Conservation (phyloP, 768 basidiomycete genomes). For the Suillus discolor region DNA sequence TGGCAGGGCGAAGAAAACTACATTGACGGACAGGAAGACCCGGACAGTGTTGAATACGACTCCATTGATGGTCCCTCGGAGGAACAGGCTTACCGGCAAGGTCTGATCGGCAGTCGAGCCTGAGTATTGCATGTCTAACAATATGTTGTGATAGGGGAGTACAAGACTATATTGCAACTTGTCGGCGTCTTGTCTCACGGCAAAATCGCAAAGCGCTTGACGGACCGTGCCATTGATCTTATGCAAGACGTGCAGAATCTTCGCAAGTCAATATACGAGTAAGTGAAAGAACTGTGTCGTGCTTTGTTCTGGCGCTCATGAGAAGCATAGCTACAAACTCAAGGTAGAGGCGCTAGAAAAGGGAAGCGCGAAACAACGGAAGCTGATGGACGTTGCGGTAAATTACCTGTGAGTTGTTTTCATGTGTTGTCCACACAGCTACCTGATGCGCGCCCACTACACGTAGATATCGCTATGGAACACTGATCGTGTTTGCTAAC, state of each 20-base stretch:
- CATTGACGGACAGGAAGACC: slow-evolving; percentile 38
- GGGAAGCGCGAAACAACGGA: slow-evolving; percentile 75
- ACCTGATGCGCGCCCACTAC: background rate
- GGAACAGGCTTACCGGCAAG: slow-evolving; percentile 87
- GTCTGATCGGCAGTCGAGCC: slow-evolving; percentile 35
- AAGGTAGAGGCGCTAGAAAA: slow-evolving; percentile 84
- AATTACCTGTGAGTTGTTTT: slow-evolving; percentile 75
- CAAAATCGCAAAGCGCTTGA: slow-evolving; percentile 87
- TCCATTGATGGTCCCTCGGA: slow-evolving; percentile 82
- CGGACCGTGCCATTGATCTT: slow-evolving; percentile 86
- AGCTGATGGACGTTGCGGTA: slow-evolving; percentile 72
- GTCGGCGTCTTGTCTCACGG: slow-evolving; percentile 91
- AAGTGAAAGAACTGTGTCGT: slow-evolving; percentile 31
- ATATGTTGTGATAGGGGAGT: slow-evolving; percentile 68
- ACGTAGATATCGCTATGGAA: slow-evolving; percentile 81
- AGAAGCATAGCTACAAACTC: slow-evolving; percentile 74
- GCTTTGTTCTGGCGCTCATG: slow-evolving; percentile 7
- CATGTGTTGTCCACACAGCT: background rate
- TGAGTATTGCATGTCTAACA: slow-evolving; percentile 2
- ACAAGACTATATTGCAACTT: slow-evolving; percentile 94
- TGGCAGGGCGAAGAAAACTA: slow-evolving; percentile 51
- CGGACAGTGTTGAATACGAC: slow-evolving; percentile 53
- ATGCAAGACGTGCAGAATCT: slow-evolving; percentile 98
- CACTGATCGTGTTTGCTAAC: slow-evolving; percentile 92
- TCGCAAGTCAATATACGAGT: slow-evolving; percentile 95